phyloP scores from a whole-genome alignment of 2,329 filamentous ascomycete species.

The Emericellopsis cladophorae region DNA sequence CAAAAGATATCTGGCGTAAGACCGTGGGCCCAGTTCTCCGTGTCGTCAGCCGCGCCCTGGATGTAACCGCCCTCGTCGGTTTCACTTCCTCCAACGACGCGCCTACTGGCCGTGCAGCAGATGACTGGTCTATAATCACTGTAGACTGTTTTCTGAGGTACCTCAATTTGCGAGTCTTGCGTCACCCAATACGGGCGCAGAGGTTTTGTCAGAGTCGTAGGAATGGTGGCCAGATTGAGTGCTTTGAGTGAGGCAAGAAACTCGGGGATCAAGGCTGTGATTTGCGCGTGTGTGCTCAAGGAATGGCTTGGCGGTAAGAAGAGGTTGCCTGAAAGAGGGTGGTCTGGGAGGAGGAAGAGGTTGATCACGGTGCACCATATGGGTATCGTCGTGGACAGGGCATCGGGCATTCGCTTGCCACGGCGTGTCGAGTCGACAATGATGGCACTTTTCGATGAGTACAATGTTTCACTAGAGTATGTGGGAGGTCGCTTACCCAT shows the following conservation, averaged over 20 bases:
- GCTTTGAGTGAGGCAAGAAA: conserved; percentile 39
- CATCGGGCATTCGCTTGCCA: conserved; percentile 90
- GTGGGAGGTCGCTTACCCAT: conserved; percentile 41
- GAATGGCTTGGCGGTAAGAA: conserved; percentile 62
- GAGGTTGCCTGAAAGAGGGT: conserved; percentile 35
- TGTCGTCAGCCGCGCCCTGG: conserved; percentile 90
- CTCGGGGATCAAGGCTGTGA: conserved; percentile 44
- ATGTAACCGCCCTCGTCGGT: conserved; percentile 57
- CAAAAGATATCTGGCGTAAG: conserved; percentile 74
- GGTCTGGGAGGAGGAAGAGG: conserved; percentile 56
- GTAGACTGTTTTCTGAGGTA: conserved; percentile 17
- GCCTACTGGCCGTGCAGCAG: conserved; percentile 72
- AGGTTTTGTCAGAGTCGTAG: conserved; percentile 51
- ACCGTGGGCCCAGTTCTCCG: conserved; percentile 80
- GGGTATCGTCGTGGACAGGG: conserved; percentile 83
- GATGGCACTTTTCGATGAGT: conserved; percentile 41
- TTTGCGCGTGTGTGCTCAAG: conserved; percentile 63
- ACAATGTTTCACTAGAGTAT: background rate
- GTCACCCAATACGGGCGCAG: conserved; percentile 73
- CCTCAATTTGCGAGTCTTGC: conserved; percentile 41
- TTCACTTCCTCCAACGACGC: conserved; percentile 52
- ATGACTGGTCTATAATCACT: conserved; percentile 58
- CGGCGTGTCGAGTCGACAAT: conserved; percentile 88
- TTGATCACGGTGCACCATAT: conserved; percentile 91
- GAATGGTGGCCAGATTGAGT: conserved; percentile 44